Evolutionary conservation across 192 early-diverging fungal species (phyloP).

Genomic region (Spizellomyces sp.): DNA sequence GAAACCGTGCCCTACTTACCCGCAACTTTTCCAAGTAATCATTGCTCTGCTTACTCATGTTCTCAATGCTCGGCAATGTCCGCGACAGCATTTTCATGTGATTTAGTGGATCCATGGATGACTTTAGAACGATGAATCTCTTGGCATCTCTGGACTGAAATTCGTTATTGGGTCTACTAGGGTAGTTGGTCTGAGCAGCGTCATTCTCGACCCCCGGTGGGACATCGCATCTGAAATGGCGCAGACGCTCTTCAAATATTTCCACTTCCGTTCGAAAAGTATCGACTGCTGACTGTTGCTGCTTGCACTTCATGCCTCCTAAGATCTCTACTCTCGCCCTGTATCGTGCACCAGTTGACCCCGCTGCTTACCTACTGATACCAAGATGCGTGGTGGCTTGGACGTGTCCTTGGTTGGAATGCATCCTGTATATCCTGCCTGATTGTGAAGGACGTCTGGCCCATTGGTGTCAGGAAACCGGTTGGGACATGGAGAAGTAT

Average conservation of each 20-base stretch:
- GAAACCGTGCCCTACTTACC: slow-evolving; percentile 23
- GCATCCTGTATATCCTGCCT: no score
- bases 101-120: slow-evolving; percentile 38
- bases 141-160: slow-evolving; percentile 30
- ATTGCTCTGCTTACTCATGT: slow-evolving; percentile 28
- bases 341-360: no score
- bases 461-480: no score
- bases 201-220: neutral
- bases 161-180: no score
- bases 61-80: slow-evolving; percentile 23
- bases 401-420: no score
- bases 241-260: slow-evolving; percentile 35
- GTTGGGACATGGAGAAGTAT: slow-evolving; percentile 24
- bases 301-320: no score
- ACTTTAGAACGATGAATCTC: slow-evolving; percentile 35
- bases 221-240: slow-evolving; percentile 14
- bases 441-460: no score
- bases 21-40: slow-evolving; percentile 51
- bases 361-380: no score
- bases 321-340: no score
- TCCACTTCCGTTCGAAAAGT: slow-evolving; percentile 26
- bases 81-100: slow-evolving; percentile 44
- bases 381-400: no score
- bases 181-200: neutral
- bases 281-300: neutral